Base-by-base conservation (phyloP, 1,139 yeast genomes). In the Saccharomyces hybrid region DNA sequence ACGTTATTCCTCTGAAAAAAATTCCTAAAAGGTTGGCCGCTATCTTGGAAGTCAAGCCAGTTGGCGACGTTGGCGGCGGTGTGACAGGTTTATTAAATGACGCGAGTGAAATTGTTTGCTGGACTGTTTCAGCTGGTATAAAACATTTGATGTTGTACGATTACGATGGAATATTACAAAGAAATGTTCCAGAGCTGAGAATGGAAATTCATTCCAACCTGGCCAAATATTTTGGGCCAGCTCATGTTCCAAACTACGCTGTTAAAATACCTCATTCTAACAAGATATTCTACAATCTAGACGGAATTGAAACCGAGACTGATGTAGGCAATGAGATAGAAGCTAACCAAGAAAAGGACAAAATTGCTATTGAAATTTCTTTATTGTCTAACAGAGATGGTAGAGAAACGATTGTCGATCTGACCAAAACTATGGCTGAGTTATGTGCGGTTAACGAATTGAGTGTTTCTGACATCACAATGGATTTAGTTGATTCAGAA, bases 91-190 rank as follows among this genome's bases (percentile, higher is more conserved):
- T 95, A 49, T 75, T 91, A 64, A 82, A 80, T 62, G 88, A 88
- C 63, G 78, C 86, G 23, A 80, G 93, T 54, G 96, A 90, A 66
- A 65, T 91, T 49, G 78, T 84, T 0, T 85, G 95, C 3, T 93
- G 99, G 99, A 79, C 90, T 48, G 71, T 89, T 25, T 88, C 96
- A 48, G 84, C 95, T 7, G 97, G 97, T 1, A 82, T 91, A 52
- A 80, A 83, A 28, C 75, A 76, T 54, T 75, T 93, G 58, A 78
- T 88, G 7, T 75, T 95, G 47, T 95, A 89, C 72, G 99, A 93
- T 71, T 80, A 80, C 63, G 82, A 82, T 54, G 98, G 98, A 1
- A 74, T 78, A 4, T 73, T 88, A 55, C 82, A 82, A 62, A 72
- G 73, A 47, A 76, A 78, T 60, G 70, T 83, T 46, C 77, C 79